These are phyloP conservation scores for Gossypium stocksii DNA, from an alignment of 345 rosid species.

Conservation along the genomic window DNA sequence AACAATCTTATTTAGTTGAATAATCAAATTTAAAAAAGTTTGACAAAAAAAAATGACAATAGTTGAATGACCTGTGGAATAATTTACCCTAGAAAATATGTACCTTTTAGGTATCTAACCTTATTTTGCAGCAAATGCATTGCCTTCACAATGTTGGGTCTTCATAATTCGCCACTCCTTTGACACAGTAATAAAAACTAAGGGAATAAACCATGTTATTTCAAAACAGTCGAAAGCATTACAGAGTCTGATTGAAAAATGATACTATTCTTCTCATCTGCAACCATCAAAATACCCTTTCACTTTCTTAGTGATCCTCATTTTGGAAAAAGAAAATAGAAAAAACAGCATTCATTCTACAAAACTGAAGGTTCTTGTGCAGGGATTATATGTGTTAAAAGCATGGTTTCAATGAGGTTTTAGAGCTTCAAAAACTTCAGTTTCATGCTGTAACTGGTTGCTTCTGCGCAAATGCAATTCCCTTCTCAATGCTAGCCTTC, in stretches of 20 bases:
- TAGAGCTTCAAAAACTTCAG: constrained; percentile 10
- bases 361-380: constrained; percentile 31
- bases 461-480: constrained; percentile 67
- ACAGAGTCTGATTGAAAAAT: constrained; percentile 14
- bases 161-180: not conserved
- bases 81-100: too few species aligned
- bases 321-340: constrained; percentile 5
- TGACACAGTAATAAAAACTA: not conserved
- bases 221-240: constrained; percentile 12
- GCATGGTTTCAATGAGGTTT: constrained; percentile 8
- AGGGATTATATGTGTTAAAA: not conserved
- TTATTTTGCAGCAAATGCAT: too few species aligned
- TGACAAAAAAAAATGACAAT: too few species aligned
- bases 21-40: too few species aligned
- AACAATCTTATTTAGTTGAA: too few species aligned
- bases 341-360: constrained; percentile 23
- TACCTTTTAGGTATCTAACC: too few species aligned
- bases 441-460: constrained; percentile 49
- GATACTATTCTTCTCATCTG: constrained; percentile 17
- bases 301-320: not conserved
- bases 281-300: constrained; percentile 26
- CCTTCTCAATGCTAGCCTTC: constrained; percentile 87
- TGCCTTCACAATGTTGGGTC: too few species aligned
- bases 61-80: too few species aligned
- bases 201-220: constrained; percentile 24